A percentile compares a stretch with the other conserved stretches of the same genome.
These are phyloP conservation scores for Echium plantagineum DNA, from an alignment of 257 asterid species.

Conservation along the genomic window DNA sequence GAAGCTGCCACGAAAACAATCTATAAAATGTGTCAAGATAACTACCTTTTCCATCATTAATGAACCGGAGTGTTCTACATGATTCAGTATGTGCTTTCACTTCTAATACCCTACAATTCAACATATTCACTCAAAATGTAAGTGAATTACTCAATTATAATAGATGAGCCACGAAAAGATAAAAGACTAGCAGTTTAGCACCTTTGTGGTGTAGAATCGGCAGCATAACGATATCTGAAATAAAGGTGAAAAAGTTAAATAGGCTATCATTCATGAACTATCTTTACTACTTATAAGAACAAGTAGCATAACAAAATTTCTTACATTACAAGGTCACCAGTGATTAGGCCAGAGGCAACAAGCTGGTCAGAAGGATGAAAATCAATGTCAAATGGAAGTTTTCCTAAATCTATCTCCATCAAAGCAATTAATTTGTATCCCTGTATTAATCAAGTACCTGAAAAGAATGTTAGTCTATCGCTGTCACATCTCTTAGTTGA, in stretches of 20 bases:
- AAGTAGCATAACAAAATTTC: slow-evolving; percentile 11
- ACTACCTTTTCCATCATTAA: slow-evolving; percentile 79
- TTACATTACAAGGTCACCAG: slow-evolving; percentile 64
- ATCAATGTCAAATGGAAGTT: slow-evolving; percentile 67
- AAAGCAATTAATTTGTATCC: neutral
- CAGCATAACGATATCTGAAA: slow-evolving; percentile 52
- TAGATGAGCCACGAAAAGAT: neutral
- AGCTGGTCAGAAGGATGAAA: slow-evolving; percentile 69
- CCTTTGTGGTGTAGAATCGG: slow-evolving; percentile 60
- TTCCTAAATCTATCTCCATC: slow-evolving; percentile 65
- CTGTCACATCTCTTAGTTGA: no score
- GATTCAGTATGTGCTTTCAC: slow-evolving; percentile 77
- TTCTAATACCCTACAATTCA: slow-evolving; percentile 41
- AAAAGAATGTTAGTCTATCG: no score
- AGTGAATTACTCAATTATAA: neutral
- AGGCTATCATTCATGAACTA: neutral
- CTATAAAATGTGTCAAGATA: neutral
- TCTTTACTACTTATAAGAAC: neutral
- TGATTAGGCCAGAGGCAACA: slow-evolving; percentile 74
- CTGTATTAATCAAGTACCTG: neutral
- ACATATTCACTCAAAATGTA: neutral
- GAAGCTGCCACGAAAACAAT: neutral
- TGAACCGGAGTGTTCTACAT: slow-evolving; percentile 77
- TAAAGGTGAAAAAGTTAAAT: neutral
- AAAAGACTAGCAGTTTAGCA: slow-evolving; percentile 8